phyloP scores from a whole-genome alignment of 495 filamentous ascomycete genomes.

The Parathielavia appendiculata region DNA sequence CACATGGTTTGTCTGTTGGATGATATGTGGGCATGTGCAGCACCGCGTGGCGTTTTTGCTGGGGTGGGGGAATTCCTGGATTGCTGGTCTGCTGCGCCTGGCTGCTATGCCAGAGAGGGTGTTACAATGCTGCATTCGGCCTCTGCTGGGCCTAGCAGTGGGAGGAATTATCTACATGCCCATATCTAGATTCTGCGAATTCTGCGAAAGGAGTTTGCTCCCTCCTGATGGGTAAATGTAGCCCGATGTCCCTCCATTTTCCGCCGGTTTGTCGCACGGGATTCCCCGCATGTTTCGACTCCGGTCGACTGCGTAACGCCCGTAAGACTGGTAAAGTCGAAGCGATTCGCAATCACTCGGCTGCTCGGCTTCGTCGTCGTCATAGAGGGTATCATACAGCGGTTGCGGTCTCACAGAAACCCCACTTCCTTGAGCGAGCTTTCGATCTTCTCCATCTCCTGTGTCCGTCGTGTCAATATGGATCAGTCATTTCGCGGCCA shows the following conservation, averaged over 20 bases:
- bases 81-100: constrained; percentile 6
- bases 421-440: constrained; percentile 37
- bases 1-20: constrained; percentile 14
- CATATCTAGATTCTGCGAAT: constrained; percentile 27
- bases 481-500: constrained; percentile 22
- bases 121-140: constrained; percentile 15
- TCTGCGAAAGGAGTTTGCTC: constrained; percentile 38
- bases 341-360: background rate
- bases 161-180: constrained; percentile 34
- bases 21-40: constrained; percentile 2
- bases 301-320: background rate
- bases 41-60: background rate
- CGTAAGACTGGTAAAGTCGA: constrained; percentile 1
- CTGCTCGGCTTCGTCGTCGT: constrained; percentile 4
- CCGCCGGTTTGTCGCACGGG: constrained; percentile 1
- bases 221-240: constrained; percentile 37
- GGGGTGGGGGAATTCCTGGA: background rate
- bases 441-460: constrained; percentile 34
- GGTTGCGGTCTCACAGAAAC: constrained; percentile 32
- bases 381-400: constrained; percentile 9
- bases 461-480: constrained; percentile 23
- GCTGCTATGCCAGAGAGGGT: background rate
- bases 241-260: constrained; percentile 15
- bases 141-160: constrained; percentile 16
- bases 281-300: background rate